Percentiles rank a stretch among this genome's conserved stretches.
phyloP scores from a whole-genome alignment of 352 stramenopile species.

The Phytopythium sindhum region DNA sequence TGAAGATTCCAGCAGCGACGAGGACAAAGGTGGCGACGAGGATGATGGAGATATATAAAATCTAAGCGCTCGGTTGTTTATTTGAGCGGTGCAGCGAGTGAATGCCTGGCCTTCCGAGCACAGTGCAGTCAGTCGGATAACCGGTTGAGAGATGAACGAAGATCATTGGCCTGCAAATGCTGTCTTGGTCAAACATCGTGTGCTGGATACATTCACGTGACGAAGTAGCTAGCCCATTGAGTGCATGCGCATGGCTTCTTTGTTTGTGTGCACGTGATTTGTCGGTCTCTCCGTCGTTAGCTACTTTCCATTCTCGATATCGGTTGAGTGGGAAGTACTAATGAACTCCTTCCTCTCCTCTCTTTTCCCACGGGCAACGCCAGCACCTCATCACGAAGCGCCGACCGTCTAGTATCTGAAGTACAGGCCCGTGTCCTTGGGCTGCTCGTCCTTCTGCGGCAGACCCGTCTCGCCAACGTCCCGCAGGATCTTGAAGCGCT shows the following conservation, averaged over 20 bases:
- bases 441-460: conserved; percentile 61
- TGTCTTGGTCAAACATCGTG: not conserved
- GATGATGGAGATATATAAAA: not conserved
- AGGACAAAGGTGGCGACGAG: not conserved
- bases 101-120: not conserved
- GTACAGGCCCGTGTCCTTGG: conserved; percentile 80
- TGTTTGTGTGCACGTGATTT: not conserved
- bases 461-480: conserved; percentile 80
- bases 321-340: not conserved
- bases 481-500: conserved; percentile 73
- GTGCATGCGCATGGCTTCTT: not conserved
- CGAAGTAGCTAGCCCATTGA: not conserved
- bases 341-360: not conserved
- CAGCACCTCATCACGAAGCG: not conserved
- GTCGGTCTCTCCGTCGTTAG: not conserved
- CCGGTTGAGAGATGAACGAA: not conserved
- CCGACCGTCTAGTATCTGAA: conserved; percentile 84
- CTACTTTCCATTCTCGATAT: not conserved
- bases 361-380: not conserved
- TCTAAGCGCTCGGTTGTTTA: not conserved
- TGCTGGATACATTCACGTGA: not conserved
- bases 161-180: not conserved
- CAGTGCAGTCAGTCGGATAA: not conserved
- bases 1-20: not conserved
- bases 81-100: not conserved